These are phyloP conservation scores for Bruguiera hainesii DNA, from an alignment of 441 rosid species.

Conservation along the genomic window DNA sequence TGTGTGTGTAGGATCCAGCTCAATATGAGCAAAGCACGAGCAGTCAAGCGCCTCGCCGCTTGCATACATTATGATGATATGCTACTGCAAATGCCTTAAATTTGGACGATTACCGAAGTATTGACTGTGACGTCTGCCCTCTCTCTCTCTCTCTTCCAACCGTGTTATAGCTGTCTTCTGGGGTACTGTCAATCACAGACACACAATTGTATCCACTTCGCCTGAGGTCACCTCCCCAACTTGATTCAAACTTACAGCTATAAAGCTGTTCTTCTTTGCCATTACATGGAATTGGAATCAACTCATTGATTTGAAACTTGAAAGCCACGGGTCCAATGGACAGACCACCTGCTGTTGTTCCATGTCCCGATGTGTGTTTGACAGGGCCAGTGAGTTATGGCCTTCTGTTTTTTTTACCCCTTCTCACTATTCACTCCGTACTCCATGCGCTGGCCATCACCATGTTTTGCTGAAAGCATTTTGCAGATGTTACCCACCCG, in stretches of 20 bases:
- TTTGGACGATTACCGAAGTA: too few species aligned
- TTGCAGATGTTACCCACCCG: too few species aligned
- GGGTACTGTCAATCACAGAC: neutral
- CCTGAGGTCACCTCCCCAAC: too few species aligned
- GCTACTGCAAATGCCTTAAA: too few species aligned
- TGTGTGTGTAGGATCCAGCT: constrained; percentile 7
- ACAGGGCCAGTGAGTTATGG: too few species aligned
- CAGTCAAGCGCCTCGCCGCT: too few species aligned
- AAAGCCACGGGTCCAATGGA: too few species aligned
- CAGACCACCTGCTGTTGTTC: too few species aligned
- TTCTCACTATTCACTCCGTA: neutral
- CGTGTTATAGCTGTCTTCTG: constrained; percentile 15
- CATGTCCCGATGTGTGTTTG: too few species aligned
- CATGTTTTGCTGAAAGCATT: neutral
- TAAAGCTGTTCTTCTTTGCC: neutral
- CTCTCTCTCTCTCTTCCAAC: neutral
- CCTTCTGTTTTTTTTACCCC: neutral
- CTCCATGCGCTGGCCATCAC: neutral
- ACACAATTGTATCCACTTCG: neutral
- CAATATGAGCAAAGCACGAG: neutral
- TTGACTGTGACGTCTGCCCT: constrained; percentile 3
- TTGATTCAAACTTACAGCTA: too few species aligned
- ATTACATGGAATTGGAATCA: neutral
- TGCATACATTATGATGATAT: too few species aligned
- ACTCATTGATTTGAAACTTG: neutral